Evolutionary conservation across 2,329 filamentous ascomycete species (phyloP), one percentile per base, ranked within the genome.

Genomic region (Chaetomium olivaceum): DNA sequence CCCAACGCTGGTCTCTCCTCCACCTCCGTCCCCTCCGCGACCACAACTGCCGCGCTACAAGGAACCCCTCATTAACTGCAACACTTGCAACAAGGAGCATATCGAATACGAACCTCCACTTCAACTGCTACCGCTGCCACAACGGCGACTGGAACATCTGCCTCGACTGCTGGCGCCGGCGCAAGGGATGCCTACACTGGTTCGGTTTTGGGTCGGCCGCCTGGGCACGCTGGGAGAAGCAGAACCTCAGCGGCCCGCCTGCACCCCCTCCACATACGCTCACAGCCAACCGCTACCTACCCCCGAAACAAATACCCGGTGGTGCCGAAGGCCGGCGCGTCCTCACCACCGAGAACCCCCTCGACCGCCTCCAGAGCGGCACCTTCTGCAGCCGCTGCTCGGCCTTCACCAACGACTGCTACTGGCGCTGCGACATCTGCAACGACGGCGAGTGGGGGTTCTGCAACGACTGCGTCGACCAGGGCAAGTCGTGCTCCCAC

Each of bases 381-480:
- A 88, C 91, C 6, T 97, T 97, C 76, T 98, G 94, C 75, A 87
- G 90, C 46, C 84, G 85, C 57, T 97, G 94, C 75, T 80, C 84
- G 21, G 81, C 85, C 0, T 91, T 87, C 80, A 85, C 92, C 0
- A 93, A 96, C 72, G 85, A 89, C 60, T 95, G 92, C 77, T 96
- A 91, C 77, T 98, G 93, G 94, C 89, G 91, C 68, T 98, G 94
- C 76, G 87, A 90, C 66, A 76, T 84, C 29, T 98, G 94, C 78
- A 97, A 97, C 72, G 88, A 95, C 68, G 94, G 92, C 5, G 93
- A 96, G 74, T 98, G 93, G 93, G 94, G 94, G 0, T 97, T 92
- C 75, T 98, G 94, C 78, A 92, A 93, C 72, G 80, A 84, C 67
- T 98, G 94, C 70, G 92, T 97, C 33, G 93, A 94, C 66, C 88